Evolutionary conservation across 1,284 basidiomycete genomes (phyloP).

Genomic region (Fomitopsis pinicola): DNA sequence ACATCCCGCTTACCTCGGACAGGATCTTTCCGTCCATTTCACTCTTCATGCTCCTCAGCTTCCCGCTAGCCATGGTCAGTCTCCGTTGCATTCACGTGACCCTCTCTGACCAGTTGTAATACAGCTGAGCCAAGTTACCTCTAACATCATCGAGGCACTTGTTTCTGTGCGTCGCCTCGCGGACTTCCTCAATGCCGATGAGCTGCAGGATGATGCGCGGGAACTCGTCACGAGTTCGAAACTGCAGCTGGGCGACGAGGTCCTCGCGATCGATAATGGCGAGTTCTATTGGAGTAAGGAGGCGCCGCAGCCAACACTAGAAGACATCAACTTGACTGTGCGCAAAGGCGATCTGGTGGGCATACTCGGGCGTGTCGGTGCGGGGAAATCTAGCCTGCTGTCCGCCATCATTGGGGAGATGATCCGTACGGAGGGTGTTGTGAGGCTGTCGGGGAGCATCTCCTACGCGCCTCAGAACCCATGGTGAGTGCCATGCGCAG

Average conservation of each 20-base stretch:
- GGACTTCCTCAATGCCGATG: slow-evolving; percentile 55
- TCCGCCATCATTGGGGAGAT: slow-evolving; percentile 88
- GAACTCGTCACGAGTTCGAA: slow-evolving; percentile 41
- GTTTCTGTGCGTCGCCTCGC: no score
- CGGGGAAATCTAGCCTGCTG: slow-evolving; percentile 81
- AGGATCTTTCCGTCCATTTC: slow-evolving; percentile 94
- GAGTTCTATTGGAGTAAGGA: slow-evolving; percentile 78
- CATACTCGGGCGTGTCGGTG: slow-evolving; percentile 87
- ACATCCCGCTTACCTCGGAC: slow-evolving; percentile 80
- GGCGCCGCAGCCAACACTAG: slow-evolving; percentile 58
- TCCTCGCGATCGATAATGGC: slow-evolving; percentile 65
- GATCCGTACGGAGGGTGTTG: slow-evolving; percentile 70
- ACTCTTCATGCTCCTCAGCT: slow-evolving; percentile 86
- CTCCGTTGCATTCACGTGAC: background rate
- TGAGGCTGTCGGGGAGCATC: slow-evolving; percentile 71
- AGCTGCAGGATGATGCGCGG: slow-evolving; percentile 78
- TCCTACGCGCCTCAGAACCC: slow-evolving; percentile 90
- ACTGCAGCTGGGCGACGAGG: slow-evolving; percentile 59
- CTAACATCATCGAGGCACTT: slow-evolving; percentile 75
- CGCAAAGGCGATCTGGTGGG: slow-evolving; percentile 87
- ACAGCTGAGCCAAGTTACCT: slow-evolving; percentile 67
- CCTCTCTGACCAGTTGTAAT: background rate
- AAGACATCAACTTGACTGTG: slow-evolving; percentile 73
- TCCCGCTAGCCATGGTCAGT: slow-evolving; percentile 81
- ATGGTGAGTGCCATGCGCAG: slow-evolving; percentile 47